phyloP scores from a whole-genome alignment of 257 asterid genomes.

The Asclepias syriaca region DNA sequence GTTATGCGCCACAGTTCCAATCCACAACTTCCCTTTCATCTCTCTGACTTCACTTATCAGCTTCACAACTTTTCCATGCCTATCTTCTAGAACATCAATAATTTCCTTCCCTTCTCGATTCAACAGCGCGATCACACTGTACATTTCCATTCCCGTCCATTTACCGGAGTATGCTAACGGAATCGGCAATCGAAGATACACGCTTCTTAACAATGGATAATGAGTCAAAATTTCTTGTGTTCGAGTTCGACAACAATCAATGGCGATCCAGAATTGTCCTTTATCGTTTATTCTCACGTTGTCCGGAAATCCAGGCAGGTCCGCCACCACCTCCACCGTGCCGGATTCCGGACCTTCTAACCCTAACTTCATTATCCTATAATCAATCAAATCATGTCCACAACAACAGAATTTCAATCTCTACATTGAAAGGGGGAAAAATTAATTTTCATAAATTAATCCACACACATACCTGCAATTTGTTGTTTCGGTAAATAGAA shows the following conservation, averaged over 20 bases:
- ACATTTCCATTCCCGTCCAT: conserved; percentile 67
- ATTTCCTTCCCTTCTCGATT: conserved; percentile 62
- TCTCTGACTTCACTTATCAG: conserved; percentile 86
- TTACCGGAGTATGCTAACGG: conserved; percentile 64
- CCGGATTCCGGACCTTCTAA: conserved; percentile 61
- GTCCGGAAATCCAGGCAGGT: conserved; percentile 90
- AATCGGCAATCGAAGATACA: conserved; percentile 70
- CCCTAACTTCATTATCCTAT: conserved; percentile 65
- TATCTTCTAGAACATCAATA: conserved; percentile 83
- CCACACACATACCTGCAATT: conserved; percentile 57
- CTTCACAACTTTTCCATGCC: conserved; percentile 74
- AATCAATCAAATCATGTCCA: too few species aligned
- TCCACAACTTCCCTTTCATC: conserved; percentile 72
- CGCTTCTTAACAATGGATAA: conserved; percentile 65
- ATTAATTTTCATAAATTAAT: too few species aligned
- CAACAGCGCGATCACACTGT: conserved; percentile 54
- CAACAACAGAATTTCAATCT: too few species aligned
- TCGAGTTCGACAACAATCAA: conserved; percentile 79
- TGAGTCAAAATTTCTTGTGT: conserved; percentile 52
- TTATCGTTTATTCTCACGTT: conserved; percentile 58
- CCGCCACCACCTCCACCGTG: conserved; percentile 37
- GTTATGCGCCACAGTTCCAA: conserved; percentile 94
- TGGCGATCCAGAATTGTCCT: conserved; percentile 86
- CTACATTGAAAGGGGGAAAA: too few species aligned
- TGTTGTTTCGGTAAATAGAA: conserved; percentile 80